Conservation (phyloP, 495 filamentous ascomycete species). For the Aspergillus olivimuriae region DNA sequence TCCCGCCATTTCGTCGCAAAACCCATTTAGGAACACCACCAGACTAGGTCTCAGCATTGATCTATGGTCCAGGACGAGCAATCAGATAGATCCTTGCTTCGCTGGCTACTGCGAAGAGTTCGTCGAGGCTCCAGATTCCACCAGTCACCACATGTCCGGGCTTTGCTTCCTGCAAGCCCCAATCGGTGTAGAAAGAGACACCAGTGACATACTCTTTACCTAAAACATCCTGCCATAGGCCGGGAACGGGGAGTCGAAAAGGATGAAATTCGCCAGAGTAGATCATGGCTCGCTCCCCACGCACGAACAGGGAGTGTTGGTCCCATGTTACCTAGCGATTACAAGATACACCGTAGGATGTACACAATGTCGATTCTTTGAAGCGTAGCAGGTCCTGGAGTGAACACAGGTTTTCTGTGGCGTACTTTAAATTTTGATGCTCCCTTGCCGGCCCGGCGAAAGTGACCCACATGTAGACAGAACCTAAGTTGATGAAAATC, state of each 20-base stretch:
- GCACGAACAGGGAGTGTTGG: slow-evolving; percentile 57
- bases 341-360: neutral
- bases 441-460: too few species aligned
- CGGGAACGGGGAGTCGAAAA: slow-evolving; percentile 59
- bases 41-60: slow-evolving; percentile 54
- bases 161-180: slow-evolving; percentile 63
- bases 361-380: too few species aligned
- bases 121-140: slow-evolving; percentile 57
- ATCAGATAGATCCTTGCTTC: slow-evolving; percentile 64
- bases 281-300: slow-evolving; percentile 58
- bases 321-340: slow-evolving; percentile 51
- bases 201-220: slow-evolving; percentile 59
- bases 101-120: slow-evolving; percentile 59
- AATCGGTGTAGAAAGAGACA: slow-evolving; percentile 65
- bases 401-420: too few species aligned
- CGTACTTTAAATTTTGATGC: too few species aligned
- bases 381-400: neutral
- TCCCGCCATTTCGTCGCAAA: slow-evolving; percentile 45
- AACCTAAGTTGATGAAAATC: too few species aligned
- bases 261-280: slow-evolving; percentile 66
- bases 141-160: slow-evolving; percentile 54
- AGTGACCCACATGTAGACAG: too few species aligned
- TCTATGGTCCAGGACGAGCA: slow-evolving; percentile 59
- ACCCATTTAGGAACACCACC: slow-evolving; percentile 57
- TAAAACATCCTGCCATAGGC: slow-evolving; percentile 70